Base-by-base conservation (phyloP, 108 stramenopile species). In the Cyclotella choctawhatcheeana region DNA sequence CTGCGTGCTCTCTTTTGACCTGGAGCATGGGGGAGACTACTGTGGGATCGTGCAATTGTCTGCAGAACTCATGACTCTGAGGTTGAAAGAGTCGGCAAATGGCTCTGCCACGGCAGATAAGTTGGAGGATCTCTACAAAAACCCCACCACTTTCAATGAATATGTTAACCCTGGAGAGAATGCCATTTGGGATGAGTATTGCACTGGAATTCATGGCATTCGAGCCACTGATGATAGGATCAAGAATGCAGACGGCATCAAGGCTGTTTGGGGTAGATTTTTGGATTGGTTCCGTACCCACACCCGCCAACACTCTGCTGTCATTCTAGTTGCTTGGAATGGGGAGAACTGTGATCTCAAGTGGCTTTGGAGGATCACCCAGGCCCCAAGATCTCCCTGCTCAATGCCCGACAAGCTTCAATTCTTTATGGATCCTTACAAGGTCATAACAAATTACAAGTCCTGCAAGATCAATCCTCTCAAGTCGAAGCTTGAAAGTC, bases 291-390 rank as follows among this genome's bases (percentile, higher is more conserved):
- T 59, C 33, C 6, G 35, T n/a, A n/a, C n/a, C n/a, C n/a, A n/a
- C n/a, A n/a, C n/a, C n/a, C n/a, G n/a, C n/a, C n/a, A n/a, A n/a
- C n/a, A n/a, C n/a, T n/a, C n/a, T n/a, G 31, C 58, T 5, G 58
- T 35, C n/a, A 59, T 69, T 29, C 32, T 69, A 44, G 56, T 58
- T 1, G 58, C 69, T 16, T 69, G 56, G 56, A 69, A 69, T 47
- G 69, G 58, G 47, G 67, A 68, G 25, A 25, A 14, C 8, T 68
- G 53, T 16, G 53, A 54, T 16, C 53, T 54, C 34, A 60, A 60
- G 21, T 60, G 59, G 59, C 37, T 60, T 8, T 60, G 59, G 59
- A 60, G 37, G 21, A 35, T 60, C 2, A 21, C 18, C n/a, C 59
- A 60, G 21, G 5, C 59, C 2, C 59, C 59, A 2, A 35, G 37